phyloP scores from a whole-genome alignment of 2,329 filamentous ascomycete species.

The Aureobasidium sp. region DNA sequence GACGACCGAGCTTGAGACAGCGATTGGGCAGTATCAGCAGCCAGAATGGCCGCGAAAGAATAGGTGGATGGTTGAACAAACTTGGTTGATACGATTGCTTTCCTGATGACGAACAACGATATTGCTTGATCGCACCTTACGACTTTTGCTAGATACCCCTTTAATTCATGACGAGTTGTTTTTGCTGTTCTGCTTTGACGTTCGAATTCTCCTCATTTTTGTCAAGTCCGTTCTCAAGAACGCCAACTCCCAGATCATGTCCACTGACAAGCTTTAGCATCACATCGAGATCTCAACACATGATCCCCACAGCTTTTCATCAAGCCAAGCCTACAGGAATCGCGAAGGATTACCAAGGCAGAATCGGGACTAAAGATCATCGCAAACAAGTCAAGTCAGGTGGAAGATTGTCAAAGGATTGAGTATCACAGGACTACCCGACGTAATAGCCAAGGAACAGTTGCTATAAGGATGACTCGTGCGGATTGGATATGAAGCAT shows the following conservation, averaged over 20 bases:
- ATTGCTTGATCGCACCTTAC: not conserved
- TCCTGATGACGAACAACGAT: not conserved
- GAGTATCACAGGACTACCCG: not conserved
- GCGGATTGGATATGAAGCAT: not conserved
- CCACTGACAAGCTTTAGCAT: not conserved
- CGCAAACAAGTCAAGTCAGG: not conserved
- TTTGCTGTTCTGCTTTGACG: not conserved
- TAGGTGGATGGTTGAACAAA: constrained; percentile 9
- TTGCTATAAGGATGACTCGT: not conserved
- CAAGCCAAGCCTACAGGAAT: not conserved
- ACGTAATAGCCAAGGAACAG: not conserved
- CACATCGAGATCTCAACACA: not conserved
- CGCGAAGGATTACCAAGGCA: not conserved
- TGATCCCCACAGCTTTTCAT: not conserved
- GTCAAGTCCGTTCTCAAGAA: not conserved
- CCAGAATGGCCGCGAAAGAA: constrained; percentile 1
- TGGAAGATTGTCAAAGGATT: not conserved
- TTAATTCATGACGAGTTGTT: not conserved
- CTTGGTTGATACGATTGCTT: not conserved
- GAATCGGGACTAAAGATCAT: not conserved
- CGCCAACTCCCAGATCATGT: not conserved
- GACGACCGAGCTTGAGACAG: constrained; percentile 1
- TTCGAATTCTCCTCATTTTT: not conserved
- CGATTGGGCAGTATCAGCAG: constrained; percentile 3
- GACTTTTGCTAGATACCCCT: constrained; percentile 2